Evolutionary conservation across 2,329 filamentous ascomycete species (phyloP).

Genomic region (Dichotomopilus funicola): DNA sequence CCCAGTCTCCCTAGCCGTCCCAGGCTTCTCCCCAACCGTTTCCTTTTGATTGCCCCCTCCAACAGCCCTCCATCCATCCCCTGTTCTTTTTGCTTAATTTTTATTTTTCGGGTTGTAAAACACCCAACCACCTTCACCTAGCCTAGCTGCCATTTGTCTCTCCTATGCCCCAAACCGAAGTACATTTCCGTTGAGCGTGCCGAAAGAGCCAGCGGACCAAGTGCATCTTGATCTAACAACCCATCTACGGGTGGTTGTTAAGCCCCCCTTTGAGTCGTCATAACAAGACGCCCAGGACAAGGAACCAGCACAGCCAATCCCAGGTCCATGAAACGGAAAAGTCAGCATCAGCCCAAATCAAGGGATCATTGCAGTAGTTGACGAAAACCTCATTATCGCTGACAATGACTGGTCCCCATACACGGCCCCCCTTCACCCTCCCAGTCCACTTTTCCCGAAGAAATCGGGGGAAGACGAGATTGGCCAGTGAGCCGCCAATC

Average conservation of each 20-base stretch:
- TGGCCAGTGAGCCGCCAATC: conserved; percentile 18
- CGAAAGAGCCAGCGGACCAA: not conserved
- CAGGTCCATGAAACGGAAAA: no score
- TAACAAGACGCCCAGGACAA: no score
- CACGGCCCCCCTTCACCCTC: not conserved
- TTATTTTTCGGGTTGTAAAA: not conserved
- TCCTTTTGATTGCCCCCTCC: not conserved
- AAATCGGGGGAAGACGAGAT: conserved; percentile 1
- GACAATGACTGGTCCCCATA: not conserved
- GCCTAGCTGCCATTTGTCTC: not conserved
- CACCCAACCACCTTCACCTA: not conserved
- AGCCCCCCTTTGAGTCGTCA: no score
- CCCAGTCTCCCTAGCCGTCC: not conserved
- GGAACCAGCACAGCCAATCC: no score
- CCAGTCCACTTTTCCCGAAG: conserved; percentile 1
- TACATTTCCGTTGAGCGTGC: conserved; percentile 1
- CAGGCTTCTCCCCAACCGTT: not conserved
- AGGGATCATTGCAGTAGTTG: no score
- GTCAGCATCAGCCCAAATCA: no score
- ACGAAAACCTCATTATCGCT: conserved; percentile 1
- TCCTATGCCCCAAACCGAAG: not conserved
- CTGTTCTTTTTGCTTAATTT: not conserved
- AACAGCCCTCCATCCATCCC: not conserved
- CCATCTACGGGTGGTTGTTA: no score
- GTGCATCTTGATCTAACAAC: no score